A percentile compares a stretch with the other conserved stretches of the same genome.
phyloP scores from a whole-genome alignment of 768 basidiomycete genomes.

The Rossbeevera mucosa region DNA sequence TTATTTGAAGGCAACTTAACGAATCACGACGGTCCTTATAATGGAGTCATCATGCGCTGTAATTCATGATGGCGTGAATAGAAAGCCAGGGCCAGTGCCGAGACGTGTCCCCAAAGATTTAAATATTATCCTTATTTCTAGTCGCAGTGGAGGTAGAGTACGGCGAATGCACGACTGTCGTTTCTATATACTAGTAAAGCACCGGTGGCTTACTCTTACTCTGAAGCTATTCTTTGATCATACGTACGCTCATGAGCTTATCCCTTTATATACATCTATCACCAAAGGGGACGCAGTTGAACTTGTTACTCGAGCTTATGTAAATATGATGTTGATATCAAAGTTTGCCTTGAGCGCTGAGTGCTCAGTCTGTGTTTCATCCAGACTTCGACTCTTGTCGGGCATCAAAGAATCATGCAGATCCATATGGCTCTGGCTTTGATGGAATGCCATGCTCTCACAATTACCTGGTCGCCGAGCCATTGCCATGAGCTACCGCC shows the following conservation, averaged over 20 bases:
- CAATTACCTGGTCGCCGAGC: background rate
- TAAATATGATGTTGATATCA: no score
- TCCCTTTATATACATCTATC: no score
- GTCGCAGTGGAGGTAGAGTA: background rate
- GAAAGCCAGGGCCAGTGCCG: background rate
- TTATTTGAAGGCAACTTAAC: slow-evolving; percentile 36
- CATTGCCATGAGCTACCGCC: background rate
- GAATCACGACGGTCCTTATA: slow-evolving; percentile 45
- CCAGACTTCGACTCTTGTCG: no score
- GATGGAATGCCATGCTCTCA: background rate
- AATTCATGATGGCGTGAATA: background rate
- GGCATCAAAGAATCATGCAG: no score
- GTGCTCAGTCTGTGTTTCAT: no score
- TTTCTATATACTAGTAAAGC: background rate
- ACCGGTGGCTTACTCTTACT: no score
- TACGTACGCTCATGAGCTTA: no score
- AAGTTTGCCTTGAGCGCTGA: no score
- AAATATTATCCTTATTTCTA: background rate
- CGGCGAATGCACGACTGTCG: background rate
- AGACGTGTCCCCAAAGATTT: background rate
- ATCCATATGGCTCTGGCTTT: background rate
- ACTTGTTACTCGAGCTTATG: no score
- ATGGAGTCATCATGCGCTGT: slow-evolving; percentile 21
- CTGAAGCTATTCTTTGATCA: no score
- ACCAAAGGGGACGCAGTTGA: no score